These are phyloP conservation scores for Boletus albobrunnescens DNA, from an alignment of 1,284 basidiomycete species.

Conservation along the genomic window DNA sequence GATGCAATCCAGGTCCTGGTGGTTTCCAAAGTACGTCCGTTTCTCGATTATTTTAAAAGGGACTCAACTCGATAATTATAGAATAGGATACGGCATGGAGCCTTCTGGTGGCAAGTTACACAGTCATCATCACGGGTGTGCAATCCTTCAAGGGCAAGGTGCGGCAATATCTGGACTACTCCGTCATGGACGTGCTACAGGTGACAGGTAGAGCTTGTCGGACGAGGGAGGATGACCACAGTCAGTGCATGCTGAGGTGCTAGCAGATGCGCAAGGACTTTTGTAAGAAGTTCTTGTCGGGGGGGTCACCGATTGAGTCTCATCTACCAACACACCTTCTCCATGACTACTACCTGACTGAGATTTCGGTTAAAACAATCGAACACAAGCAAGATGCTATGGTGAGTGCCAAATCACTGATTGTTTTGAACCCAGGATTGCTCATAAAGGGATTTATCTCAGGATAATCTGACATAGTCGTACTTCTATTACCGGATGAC, in stretches of 20 bases:
- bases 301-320: conserved; percentile 96
- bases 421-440: not conserved
- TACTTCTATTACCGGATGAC: conserved; percentile 97
- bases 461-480: conserved; percentile 93
- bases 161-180: conserved; percentile 96
- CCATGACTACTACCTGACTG: conserved; percentile 97
- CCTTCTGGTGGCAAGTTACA: conserved; percentile 88
- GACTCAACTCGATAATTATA: not conserved
- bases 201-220: conserved; percentile 98
- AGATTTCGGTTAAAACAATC: conserved; percentile 97
- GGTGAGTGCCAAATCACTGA: conserved; percentile 43
- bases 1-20: conserved; percentile 95
- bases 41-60: not conserved
- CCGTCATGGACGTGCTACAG: conserved; percentile 95
- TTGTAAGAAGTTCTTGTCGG: conserved; percentile 97
- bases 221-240: conserved; percentile 80
- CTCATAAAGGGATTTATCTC: conserved; percentile 7
- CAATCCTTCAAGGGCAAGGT: conserved; percentile 95
- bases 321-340: conserved; percentile 82
- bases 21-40: conserved; percentile 75
- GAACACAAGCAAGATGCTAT: conserved; percentile 98
- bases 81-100: conserved; percentile 92
- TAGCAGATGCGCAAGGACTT: conserved; percentile 97
- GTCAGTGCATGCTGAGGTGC: conserved; percentile 93
- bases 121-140: conserved; percentile 99